phyloP scores from a whole-genome alignment of 305 asterid genomes.

The Solanum chacoense region DNA sequence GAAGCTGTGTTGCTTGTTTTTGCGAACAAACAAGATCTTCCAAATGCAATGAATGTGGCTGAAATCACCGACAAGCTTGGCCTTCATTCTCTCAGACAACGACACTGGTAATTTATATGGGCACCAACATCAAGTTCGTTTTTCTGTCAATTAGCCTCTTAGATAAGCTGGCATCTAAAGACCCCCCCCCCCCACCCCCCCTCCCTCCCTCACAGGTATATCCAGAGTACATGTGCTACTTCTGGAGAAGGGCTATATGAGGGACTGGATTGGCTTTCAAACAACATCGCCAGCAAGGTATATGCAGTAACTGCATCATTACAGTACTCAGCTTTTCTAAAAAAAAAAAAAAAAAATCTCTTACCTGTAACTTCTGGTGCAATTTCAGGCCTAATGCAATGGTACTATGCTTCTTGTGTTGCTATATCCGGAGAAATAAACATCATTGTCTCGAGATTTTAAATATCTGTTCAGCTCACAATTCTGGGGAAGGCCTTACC shows the following conservation, averaged over 20 bases:
- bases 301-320: background rate
- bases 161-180: background rate
- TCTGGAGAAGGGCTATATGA: background rate
- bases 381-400: background rate
- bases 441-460: background rate
- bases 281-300: constrained; percentile 72
- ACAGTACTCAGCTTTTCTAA: background rate
- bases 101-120: background rate
- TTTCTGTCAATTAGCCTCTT: background rate
- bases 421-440: background rate
- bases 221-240: background rate
- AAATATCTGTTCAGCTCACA: background rate
- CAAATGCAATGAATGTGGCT: background rate
- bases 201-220: constrained; percentile 26
- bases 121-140: background rate
- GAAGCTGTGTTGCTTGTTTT: constrained; percentile 56
- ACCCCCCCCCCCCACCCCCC: background rate
- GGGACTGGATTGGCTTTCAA: constrained; percentile 56
- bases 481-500: background rate
- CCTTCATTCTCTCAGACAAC: background rate
- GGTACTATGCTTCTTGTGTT: background rate
- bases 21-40: constrained; percentile 3
- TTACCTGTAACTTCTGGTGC: background rate
- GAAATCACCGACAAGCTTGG: background rate
- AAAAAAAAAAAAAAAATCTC: background rate